Evolutionary conservation across 768 basidiomycete genomes (phyloP).

Genomic region (Lentinula lateritia): DNA sequence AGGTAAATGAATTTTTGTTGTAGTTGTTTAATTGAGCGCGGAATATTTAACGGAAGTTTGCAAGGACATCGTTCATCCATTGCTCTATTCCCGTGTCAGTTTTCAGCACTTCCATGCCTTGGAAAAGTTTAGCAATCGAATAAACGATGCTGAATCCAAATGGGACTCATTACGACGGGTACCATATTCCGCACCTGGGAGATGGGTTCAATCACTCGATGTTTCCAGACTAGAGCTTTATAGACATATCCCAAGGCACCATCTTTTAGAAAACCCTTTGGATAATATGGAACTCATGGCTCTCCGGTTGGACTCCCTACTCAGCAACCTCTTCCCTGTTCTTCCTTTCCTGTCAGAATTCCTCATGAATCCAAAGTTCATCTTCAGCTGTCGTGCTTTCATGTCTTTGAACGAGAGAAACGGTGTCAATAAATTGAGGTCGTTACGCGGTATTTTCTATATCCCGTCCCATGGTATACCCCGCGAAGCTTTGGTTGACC

Average conservation of each 20-base stretch:
- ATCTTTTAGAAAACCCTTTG: not conserved
- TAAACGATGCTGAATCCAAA: constrained; percentile 60
- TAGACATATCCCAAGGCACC: not conserved
- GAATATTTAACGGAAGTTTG: not conserved
- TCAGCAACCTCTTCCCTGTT: constrained; percentile 61
- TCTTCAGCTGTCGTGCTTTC: constrained; percentile 57
- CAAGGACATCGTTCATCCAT: constrained; percentile 62
- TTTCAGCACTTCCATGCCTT: constrained; percentile 40
- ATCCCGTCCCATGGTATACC: constrained; percentile 24
- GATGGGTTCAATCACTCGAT: constrained; percentile 79
- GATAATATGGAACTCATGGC: constrained; percentile 37
- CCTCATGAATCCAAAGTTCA: constrained; percentile 48
- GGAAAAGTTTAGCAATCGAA: constrained; percentile 50
- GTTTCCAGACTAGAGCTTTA: constrained; percentile 46
- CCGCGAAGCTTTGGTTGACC: constrained; percentile 53
- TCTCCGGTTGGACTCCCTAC: constrained; percentile 54
- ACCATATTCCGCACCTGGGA: constrained; percentile 81
- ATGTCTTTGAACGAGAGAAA: constrained; percentile 47
- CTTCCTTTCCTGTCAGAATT: constrained; percentile 57
- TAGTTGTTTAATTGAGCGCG: not conserved
- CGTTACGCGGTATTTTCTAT: constrained; percentile 54
- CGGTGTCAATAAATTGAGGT: constrained; percentile 41
- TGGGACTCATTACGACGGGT: constrained; percentile 90
- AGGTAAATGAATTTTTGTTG: constrained; percentile 22
- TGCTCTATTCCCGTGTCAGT: constrained; percentile 55